Evolutionary conservation across 305 asterid genomes (phyloP).

Genomic region (Rubia balearica): DNA sequence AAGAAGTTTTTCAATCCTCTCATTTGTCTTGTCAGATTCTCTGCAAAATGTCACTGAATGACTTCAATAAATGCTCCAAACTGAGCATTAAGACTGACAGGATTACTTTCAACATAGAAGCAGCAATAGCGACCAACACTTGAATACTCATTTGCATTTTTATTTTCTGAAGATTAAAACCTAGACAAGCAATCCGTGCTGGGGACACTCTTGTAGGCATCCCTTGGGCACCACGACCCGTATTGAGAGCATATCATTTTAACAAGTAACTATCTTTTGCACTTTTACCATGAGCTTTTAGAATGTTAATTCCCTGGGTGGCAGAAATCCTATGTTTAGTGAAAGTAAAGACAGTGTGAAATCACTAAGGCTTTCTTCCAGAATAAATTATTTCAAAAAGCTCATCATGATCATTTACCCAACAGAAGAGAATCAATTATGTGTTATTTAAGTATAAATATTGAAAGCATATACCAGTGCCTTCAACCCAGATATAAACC

Average conservation of each 20-base stretch:
- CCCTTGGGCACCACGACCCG: slow-evolving; percentile 98
- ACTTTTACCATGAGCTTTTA: slow-evolving; percentile 96
- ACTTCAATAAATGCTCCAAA: slow-evolving; percentile 5
- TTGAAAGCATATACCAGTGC: background rate
- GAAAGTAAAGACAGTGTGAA: background rate
- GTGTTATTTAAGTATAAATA: background rate
- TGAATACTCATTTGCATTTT: slow-evolving; percentile 99
- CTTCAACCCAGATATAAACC: background rate
- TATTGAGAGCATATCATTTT: slow-evolving; percentile 90
- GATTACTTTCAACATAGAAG: background rate
- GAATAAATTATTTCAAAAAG: background rate
- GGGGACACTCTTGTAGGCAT: slow-evolving; percentile 93
- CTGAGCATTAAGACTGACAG: background rate
- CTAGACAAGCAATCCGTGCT: slow-evolving; percentile 94
- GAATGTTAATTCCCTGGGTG: slow-evolving; percentile 83
- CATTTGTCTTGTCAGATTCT: slow-evolving; percentile 97
- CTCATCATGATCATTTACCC: background rate
- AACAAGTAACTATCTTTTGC: slow-evolving; percentile 86
- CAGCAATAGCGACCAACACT: slow-evolving; percentile 45
- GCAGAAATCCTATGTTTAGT: slow-evolving; percentile 11
- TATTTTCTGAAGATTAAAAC: slow-evolving; percentile 90
- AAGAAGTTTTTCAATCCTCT: slow-evolving; percentile 82
- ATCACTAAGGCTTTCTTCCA: background rate
- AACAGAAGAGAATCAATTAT: background rate
- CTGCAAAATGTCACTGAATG: slow-evolving; percentile 30